phyloP scores from a whole-genome alignment of 345 rosid species.

The Sisymbrium altissimum region DNA sequence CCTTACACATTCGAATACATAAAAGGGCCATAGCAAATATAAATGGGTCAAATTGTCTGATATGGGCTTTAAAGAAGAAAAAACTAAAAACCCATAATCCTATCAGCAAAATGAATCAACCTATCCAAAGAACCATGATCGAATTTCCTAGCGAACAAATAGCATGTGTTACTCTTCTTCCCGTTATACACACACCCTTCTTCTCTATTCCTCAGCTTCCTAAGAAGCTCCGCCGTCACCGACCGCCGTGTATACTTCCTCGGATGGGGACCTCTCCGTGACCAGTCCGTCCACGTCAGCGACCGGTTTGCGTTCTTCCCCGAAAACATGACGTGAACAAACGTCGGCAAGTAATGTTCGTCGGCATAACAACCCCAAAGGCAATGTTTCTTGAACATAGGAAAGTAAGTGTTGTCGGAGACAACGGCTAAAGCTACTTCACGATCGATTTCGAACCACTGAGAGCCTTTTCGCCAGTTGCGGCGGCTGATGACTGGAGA shows the following conservation, averaged over 20 bases:
- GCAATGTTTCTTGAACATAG: slow-evolving; percentile 44
- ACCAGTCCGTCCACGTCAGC: slow-evolving; percentile 82
- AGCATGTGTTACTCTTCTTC: slow-evolving; percentile 40
- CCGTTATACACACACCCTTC: slow-evolving; percentile 55
- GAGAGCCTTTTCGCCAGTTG: slow-evolving; percentile 87
- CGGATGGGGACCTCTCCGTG: slow-evolving; percentile 79
- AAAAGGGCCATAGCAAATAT: not conserved
- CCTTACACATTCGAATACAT: not conserved
- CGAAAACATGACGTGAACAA: slow-evolving; percentile 44
- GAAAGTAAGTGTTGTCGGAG: slow-evolving; percentile 51
- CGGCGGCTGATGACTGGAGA: slow-evolving; percentile 38
- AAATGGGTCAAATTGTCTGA: not conserved
- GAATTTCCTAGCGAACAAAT: slow-evolving; percentile 88
- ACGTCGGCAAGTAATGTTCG: slow-evolving; percentile 78
- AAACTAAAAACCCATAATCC: slow-evolving; percentile 41
- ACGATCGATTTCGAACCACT: slow-evolving; percentile 83
- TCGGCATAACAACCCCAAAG: slow-evolving; percentile 50
- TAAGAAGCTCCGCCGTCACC: slow-evolving; percentile 48
- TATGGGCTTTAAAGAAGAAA: not conserved
- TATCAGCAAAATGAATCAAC: slow-evolving; percentile 52
- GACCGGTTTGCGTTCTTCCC: slow-evolving; percentile 54
- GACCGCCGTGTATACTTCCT: slow-evolving; percentile 35
- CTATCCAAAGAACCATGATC: slow-evolving; percentile 42
- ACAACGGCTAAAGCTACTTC: slow-evolving; percentile 55
- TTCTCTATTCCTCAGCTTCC: slow-evolving; percentile 47